phyloP scores from a whole-genome alignment of 1,284 basidiomycete species.

The Hemileccinum hortonii region DNA sequence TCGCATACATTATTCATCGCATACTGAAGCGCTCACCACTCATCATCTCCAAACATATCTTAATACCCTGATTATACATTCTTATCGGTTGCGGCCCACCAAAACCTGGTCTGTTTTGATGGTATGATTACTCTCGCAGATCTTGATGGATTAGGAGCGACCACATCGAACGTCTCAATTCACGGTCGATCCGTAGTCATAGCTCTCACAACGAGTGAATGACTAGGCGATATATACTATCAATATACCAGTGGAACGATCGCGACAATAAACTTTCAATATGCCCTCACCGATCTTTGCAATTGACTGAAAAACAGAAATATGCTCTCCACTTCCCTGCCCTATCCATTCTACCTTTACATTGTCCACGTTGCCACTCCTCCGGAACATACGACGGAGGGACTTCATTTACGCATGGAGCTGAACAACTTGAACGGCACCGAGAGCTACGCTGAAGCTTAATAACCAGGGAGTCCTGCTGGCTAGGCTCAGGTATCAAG shows the following conservation, averaged over 20 bases:
- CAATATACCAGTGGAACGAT: too few species aligned
- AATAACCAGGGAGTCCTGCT: too few species aligned
- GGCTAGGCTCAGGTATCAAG: too few species aligned
- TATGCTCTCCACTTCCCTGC: too few species aligned
- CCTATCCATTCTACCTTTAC: too few species aligned
- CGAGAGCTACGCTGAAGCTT: too few species aligned
- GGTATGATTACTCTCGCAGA: neutral
- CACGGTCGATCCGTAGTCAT: neutral
- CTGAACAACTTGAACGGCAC: too few species aligned
- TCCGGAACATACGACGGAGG: too few species aligned
- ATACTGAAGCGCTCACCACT: conserved; percentile 32
- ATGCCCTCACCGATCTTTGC: neutral
- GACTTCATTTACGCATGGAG: too few species aligned
- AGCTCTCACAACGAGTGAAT: too few species aligned
- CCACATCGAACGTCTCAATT: neutral
- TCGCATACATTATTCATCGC: conserved; percentile 21
- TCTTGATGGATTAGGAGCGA: neutral
- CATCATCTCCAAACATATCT: conserved; percentile 27
- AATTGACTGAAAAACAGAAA: neutral
- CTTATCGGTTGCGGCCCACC: neutral
- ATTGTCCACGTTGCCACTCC: too few species aligned
- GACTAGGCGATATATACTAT: too few species aligned
- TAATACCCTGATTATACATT: conserved; percentile 30
- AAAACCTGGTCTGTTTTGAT: neutral
- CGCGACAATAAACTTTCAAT: neutral